Evolutionary conservation across 768 basidiomycete species (phyloP).

Genomic region (Mycena maculata): DNA sequence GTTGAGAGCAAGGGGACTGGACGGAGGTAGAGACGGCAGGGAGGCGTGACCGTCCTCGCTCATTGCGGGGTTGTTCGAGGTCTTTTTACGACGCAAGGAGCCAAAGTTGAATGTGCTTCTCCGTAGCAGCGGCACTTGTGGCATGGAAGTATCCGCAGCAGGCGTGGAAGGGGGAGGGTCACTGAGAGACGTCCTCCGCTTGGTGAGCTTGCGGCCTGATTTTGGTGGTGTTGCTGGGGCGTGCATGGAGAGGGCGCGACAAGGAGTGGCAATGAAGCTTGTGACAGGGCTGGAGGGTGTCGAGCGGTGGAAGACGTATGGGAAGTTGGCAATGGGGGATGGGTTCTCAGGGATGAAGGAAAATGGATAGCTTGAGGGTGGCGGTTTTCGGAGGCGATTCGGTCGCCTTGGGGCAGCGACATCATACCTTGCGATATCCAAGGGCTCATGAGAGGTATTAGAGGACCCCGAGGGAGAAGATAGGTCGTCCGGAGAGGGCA

Average conservation of each 20-base stretch:
- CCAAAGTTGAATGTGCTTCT: constrained; percentile 28
- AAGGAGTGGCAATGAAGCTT: constrained; percentile 7
- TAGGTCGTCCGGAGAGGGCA: constrained; percentile 32
- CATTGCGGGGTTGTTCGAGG: background rate
- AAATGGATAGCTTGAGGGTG: constrained; percentile 33
- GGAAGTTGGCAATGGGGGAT: constrained; percentile 19
- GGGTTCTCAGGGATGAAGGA: constrained; percentile 33
- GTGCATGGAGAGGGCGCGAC: constrained; percentile 20
- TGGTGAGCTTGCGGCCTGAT: constrained; percentile 25
- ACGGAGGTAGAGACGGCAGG: constrained; percentile 16
- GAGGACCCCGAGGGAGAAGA: constrained; percentile 27
- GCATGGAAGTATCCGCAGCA: constrained; percentile 10
- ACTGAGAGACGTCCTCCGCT: constrained; percentile 21
- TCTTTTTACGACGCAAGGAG: constrained; percentile 25
- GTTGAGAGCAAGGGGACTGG: constrained; percentile 24
- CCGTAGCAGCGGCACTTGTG: background rate
- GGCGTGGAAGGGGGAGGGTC: background rate
- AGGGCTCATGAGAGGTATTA: constrained; percentile 27
- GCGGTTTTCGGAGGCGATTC: constrained; percentile 27
- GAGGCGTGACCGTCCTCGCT: constrained; percentile 14
- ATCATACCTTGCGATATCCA: constrained; percentile 6
- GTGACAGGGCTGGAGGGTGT: constrained; percentile 10
- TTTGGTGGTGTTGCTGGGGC: background rate
- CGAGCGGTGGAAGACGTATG: constrained; percentile 27
- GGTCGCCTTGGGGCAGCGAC: background rate